Conservation (phyloP, 208 protist species). For the Borovskyia barvae region DNA sequence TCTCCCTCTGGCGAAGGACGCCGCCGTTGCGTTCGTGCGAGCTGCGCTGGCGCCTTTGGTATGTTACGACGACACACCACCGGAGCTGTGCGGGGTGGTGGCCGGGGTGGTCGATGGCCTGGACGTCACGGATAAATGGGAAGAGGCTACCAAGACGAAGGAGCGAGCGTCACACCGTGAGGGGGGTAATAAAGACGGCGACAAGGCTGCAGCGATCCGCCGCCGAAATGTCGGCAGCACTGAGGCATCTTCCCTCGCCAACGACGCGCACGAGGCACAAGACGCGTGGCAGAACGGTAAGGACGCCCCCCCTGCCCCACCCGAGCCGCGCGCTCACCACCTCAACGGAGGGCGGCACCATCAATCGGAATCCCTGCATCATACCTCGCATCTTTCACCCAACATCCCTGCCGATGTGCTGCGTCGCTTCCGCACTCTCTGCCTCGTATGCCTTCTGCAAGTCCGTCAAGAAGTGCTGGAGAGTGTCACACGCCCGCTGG, state of each 20-base stretch:
- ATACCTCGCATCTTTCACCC: slow-evolving; percentile 11
- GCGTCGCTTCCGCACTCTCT: slow-evolving; percentile 14
- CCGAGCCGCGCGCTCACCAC: too few relatives aligned
- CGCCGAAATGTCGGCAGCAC: too few relatives aligned
- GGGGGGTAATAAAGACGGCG: too few relatives aligned
- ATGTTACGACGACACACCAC: neutral
- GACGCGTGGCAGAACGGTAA: too few relatives aligned
- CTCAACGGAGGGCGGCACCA: neutral
- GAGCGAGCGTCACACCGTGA: too few relatives aligned
- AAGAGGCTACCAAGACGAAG: too few relatives aligned
- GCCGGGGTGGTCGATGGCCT: neutral
- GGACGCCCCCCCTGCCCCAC: too few relatives aligned
- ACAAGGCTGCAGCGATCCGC: too few relatives aligned
- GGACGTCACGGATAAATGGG: neutral
- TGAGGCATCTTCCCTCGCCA: too few relatives aligned
- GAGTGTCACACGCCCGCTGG: slow-evolving; percentile 13
- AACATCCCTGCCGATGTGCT: slow-evolving; percentile 4
- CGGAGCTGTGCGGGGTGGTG: neutral
- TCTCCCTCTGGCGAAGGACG: slow-evolving; percentile 8
- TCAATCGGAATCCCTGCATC: neutral
- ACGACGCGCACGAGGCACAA: too few relatives aligned
- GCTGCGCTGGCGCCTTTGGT: slow-evolving; percentile 13
- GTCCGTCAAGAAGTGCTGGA: slow-evolving; percentile 14
- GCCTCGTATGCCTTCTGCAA: slow-evolving; percentile 3
- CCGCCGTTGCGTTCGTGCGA: slow-evolving; percentile 14